These are phyloP conservation scores for Citrus unshiu DNA, from an alignment of 345 rosid genomes.

Conservation along the genomic window DNA sequence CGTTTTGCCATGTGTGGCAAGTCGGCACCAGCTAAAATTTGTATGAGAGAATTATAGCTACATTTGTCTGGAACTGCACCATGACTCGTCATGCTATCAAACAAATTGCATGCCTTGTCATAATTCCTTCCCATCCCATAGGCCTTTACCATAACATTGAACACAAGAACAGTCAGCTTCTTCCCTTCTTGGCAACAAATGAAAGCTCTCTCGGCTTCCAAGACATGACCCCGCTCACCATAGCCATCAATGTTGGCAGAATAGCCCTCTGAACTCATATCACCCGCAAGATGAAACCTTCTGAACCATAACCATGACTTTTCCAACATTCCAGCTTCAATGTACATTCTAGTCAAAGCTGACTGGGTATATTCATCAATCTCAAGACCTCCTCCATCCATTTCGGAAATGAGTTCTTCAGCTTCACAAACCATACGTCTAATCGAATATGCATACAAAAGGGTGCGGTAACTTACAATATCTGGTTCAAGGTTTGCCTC, in stretches of 20 bases:
- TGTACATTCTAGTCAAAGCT: slow-evolving; percentile 78
- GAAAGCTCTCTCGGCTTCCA: slow-evolving; percentile 64
- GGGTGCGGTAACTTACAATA: slow-evolving; percentile 76
- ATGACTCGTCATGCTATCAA: slow-evolving; percentile 67
- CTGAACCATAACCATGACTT: slow-evolving; percentile 82
- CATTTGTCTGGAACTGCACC: slow-evolving; percentile 68
- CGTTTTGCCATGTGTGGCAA: slow-evolving; percentile 50
- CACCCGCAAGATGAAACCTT: slow-evolving; percentile 64
- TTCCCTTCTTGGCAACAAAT: slow-evolving; percentile 51
- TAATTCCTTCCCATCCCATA: slow-evolving; percentile 61
- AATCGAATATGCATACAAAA: slow-evolving; percentile 74
- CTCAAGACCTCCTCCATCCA: slow-evolving; percentile 60
- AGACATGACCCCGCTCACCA: slow-evolving; percentile 63
- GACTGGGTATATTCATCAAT: slow-evolving; percentile 91
- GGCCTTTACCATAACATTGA: slow-evolving; percentile 88
- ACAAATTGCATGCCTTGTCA: slow-evolving; percentile 60
- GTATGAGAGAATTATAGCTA: slow-evolving; percentile 65
- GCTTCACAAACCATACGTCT: slow-evolving; percentile 77
- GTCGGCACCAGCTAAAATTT: slow-evolving; percentile 60
- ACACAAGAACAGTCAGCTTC: slow-evolving; percentile 57
- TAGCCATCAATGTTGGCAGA: slow-evolving; percentile 84
- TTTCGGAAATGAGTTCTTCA: slow-evolving; percentile 61
- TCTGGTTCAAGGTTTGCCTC: slow-evolving; percentile 63
- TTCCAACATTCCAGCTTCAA: slow-evolving; percentile 70
- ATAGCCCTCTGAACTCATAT: slow-evolving; percentile 70